Evolutionary conservation across 2,329 filamentous ascomycete genomes (phyloP), one percentile per base, ranked within the genome.

Genomic region (Sporothrix luriei): DNA sequence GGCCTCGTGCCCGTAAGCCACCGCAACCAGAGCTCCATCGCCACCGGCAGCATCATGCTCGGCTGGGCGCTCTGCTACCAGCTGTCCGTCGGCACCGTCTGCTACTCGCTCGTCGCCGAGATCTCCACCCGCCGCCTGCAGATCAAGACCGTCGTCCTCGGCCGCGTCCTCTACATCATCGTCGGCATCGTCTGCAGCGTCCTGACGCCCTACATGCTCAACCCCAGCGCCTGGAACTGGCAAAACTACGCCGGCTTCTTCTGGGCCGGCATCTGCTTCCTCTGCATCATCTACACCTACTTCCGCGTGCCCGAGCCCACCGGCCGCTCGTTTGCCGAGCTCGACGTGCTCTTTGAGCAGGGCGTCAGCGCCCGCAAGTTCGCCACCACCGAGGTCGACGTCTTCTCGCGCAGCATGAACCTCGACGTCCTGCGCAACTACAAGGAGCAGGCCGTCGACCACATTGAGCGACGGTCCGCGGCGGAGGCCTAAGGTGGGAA

Each of bases 161-260:
- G 73, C 26, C 72, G 73, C 16, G 72, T 67, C 33, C 70, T 74
- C 4, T 74, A 73, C 83, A 94, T 95, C 76, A 82, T 97, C 66
- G 91, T 94, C 55, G 90, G 87, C 73, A 97, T 97, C 74, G 81
- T 97, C 75, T 92, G 89, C 76, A 90, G 88, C 66, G 90, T 97
- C 4, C 80, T 97, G 52, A 96, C 92, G 0, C 93, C 93, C 0
- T 97, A 96, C 80, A 97, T 97, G 93, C 85, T 97, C 54, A 97
- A 97, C 80, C 92, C 93, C 0, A 85, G 83, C 0, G 90, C 88
- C 0, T 97, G 94, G 93, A 83, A 96, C 79, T 97, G 93, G 93
- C 84, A 87, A 71, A 95, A 95, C 80, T 95, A 87, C 75, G 87
- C 93, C 0, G 93, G 93, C 38, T 96, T 97, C 81, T 96, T 96